These are phyloP conservation scores for Aristolochia californica DNA, from an alignment of 164 flowering plant species.

Conservation along the genomic window DNA sequence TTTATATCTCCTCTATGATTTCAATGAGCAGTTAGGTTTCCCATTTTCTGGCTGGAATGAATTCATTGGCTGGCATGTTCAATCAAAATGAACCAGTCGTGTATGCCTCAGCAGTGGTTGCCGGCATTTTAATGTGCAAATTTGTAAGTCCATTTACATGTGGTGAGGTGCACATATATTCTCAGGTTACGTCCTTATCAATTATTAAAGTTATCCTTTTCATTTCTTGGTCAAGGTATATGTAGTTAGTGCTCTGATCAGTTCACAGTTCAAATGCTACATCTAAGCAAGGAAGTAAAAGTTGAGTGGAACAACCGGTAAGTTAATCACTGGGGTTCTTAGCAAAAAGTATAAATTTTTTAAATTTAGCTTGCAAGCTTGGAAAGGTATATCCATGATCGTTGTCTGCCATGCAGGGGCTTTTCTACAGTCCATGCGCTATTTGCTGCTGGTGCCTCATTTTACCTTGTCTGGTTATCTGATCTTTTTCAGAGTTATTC, in stretches of 20 bases:
- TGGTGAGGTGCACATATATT: not conserved
- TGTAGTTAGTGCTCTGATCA: conserved; percentile 31
- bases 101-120: conserved; percentile 5
- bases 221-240: conserved; percentile 34
- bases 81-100: conserved; percentile 1
- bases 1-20: too few species aligned
- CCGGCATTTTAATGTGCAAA: conserved; percentile 18
- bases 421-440: conserved; percentile 66
- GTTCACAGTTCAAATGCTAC: conserved; percentile 34
- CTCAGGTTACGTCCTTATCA: not conserved
- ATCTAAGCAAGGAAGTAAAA: conserved; percentile 21
- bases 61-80: not conserved
- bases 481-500: conserved; percentile 30
- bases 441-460: conserved; percentile 36
- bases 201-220: not conserved
- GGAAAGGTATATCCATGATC: not conserved
- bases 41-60: too few species aligned
- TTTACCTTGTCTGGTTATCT: conserved; percentile 40
- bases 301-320: conserved; percentile 71
- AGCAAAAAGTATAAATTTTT: not conserved
- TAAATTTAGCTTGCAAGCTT: not conserved
- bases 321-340: conserved; percentile 1
- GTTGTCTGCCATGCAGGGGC: conserved; percentile 31
- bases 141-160: conserved; percentile 12
- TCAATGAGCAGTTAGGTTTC: too few species aligned